phyloP scores from a whole-genome alignment of 164 flowering plant genomes.

The Malania oleifera region DNA sequence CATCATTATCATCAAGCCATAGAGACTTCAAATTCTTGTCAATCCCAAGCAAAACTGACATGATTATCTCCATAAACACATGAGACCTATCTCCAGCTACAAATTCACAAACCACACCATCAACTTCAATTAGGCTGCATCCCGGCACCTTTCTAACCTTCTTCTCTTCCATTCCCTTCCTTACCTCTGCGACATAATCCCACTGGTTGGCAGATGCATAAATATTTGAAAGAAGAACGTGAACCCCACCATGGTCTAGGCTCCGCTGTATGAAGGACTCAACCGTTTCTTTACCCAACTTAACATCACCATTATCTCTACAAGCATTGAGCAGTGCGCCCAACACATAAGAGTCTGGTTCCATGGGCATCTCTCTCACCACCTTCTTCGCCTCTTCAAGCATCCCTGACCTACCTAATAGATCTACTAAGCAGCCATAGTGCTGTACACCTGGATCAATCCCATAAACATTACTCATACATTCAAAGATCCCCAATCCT shows the following conservation, averaged over 20 bases:
- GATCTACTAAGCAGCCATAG: slow-evolving; percentile 61
- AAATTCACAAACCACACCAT: slow-evolving; percentile 35
- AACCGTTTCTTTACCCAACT: slow-evolving; percentile 34
- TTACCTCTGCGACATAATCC: slow-evolving; percentile 44
- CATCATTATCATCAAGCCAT: slow-evolving; percentile 16
- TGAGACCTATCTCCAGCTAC: slow-evolving; percentile 37
- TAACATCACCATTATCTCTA: slow-evolving; percentile 40
- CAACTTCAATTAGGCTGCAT: slow-evolving; percentile 44
- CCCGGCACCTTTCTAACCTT: slow-evolving; percentile 45
- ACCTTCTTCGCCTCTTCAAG: slow-evolving; percentile 38
- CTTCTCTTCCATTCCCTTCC: slow-evolving; percentile 49
- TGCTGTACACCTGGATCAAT: slow-evolving; percentile 47
- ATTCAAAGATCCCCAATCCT: slow-evolving; percentile 38
- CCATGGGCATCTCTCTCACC: slow-evolving; percentile 45
- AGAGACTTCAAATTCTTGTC: slow-evolving; percentile 29
- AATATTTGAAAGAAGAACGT: slow-evolving; percentile 49
- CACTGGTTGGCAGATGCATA: slow-evolving; percentile 44
- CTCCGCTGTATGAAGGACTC: slow-evolving; percentile 21
- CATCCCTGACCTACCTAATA: slow-evolving; percentile 41
- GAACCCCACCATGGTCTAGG: slow-evolving; percentile 43
- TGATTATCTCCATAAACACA: slow-evolving; percentile 20
- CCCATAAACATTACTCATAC: slow-evolving; percentile 36
- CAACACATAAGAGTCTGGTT: slow-evolving; percentile 43
- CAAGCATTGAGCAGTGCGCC: slow-evolving; percentile 59
- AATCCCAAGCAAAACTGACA: slow-evolving; percentile 19